Percentiles rank a stretch among this genome's conserved stretches.
Evolutionary conservation across 2,329 filamentous ascomycete genomes (phyloP).

Genomic region (Sordariomycetes sp.): DNA sequence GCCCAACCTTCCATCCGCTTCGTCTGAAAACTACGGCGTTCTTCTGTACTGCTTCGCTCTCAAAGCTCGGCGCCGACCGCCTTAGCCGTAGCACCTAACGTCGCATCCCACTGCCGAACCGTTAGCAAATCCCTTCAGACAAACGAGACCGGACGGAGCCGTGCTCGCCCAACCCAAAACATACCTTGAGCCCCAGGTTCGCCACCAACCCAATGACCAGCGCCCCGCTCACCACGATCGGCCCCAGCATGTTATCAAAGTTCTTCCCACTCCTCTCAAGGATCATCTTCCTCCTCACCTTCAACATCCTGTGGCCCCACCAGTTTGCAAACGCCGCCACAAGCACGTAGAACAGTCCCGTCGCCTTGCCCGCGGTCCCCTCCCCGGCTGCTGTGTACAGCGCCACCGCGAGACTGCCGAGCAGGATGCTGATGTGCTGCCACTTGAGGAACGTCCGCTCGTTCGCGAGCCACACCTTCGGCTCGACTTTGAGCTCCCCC

Average conservation of each 20-base stretch:
- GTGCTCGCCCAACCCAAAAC: conserved; percentile 12
- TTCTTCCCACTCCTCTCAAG: conserved; percentile 78
- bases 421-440: conserved; percentile 87
- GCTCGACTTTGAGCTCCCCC: conserved; percentile 84
- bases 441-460: conserved; percentile 98
- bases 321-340: conserved; percentile 74
- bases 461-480: conserved; percentile 97
- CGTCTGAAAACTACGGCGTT: not conserved
- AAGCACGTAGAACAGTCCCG: conserved; percentile 74
- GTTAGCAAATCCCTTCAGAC: not conserved
- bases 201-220: conserved; percentile 68
- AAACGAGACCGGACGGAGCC: not conserved
- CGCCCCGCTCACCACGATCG: conserved; percentile 70
- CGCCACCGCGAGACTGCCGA: conserved; percentile 73
- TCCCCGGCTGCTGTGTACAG: conserved; percentile 81
- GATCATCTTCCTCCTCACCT: conserved; percentile 68
- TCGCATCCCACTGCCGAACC: not conserved
- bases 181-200: conserved; percentile 82
- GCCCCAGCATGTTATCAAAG: conserved; percentile 82
- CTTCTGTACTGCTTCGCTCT: not conserved
- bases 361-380: conserved; percentile 62
- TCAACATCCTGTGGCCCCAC: conserved; percentile 84
- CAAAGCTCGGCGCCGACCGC: not conserved
- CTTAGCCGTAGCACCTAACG: not conserved
- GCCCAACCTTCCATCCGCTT: not conserved